Base-by-base conservation (phyloP, 345 rosid genomes). In the Boechera divaricarpa region DNA sequence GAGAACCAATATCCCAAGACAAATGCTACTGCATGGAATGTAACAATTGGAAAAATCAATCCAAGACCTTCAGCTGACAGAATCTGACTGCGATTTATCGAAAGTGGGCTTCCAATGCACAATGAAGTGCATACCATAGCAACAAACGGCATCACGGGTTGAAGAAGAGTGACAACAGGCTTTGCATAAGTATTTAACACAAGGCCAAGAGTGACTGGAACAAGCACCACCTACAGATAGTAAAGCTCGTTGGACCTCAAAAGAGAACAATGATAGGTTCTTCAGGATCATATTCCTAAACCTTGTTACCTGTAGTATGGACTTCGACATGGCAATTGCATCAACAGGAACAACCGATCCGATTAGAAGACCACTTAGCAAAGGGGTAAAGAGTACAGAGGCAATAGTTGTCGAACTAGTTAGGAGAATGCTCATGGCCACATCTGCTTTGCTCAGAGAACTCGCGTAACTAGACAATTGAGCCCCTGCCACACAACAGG, bases 41-140 rank as follows among this genome's bases (percentile, higher is more conserved):
- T 81, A 77, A 90, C 63, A 12, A 94, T 87, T 5, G 98, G 98
- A 83, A 92, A 72, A 82, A 90, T 74, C 86, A 92, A 77, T 60
- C 81, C 83, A 28, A 90, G 84, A 71, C 98, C 97, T 64, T 89
- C 86, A 49, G 69, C 56, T 18, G 97, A 94, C 32, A 79, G 85
- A 77, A 94, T 94, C 76, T 86, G 95, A 82, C 87, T 79, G 67
- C 77, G 87, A 47, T 92, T 94, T 67, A 92, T 83, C 2, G 98
- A 96, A 65, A 94, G 92, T 6, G 98, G 98, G 84, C 98, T 92
- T 42, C 98, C 98, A 39, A 94, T 92, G 74, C 98, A 90, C 80
- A 92, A 3, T 5, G 98, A 80, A 47, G 98, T 92, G 64, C 98
- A 94, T 48, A 90, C 77, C 98, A 94, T 94, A 44, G 97, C 97